phyloP scores from a whole-genome alignment of 106 monocot species.

The Dioscorea alata region DNA sequence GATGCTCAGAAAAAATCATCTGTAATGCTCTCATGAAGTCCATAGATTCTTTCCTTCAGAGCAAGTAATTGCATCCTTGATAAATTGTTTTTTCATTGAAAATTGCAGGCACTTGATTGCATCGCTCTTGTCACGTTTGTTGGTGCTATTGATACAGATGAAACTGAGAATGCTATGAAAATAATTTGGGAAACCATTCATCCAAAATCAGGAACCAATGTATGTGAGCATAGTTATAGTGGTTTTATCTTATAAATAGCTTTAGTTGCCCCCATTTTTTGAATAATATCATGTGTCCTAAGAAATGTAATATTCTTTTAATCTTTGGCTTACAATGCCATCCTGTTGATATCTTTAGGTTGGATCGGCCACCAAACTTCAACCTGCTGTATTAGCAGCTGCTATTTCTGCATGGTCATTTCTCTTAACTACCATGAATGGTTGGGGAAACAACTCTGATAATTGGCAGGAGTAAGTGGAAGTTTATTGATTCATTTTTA shows the following conservation, averaged over 20 bases:
- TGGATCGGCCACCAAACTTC: slow-evolving; percentile 37
- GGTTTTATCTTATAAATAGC: too few species aligned
- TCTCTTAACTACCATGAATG: slow-evolving; percentile 64
- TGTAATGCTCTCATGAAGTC: slow-evolving; percentile 25
- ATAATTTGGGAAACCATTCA: slow-evolving; percentile 84
- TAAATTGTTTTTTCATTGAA: background rate
- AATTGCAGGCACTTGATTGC: slow-evolving; percentile 65
- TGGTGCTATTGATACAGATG: slow-evolving; percentile 70
- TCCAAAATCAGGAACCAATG: slow-evolving; percentile 79
- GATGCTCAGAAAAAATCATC: slow-evolving; percentile 59
- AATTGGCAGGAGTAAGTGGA: slow-evolving; percentile 88
- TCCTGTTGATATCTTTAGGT: slow-evolving; percentile 18
- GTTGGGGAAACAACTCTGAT: slow-evolving; percentile 57
- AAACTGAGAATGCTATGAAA: slow-evolving; percentile 80
- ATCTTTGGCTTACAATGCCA: too few species aligned
- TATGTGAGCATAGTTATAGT: slow-evolving; percentile 15
- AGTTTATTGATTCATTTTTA: background rate
- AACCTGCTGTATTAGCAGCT: slow-evolving; percentile 46
- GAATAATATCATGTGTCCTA: background rate
- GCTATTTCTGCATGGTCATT: slow-evolving; percentile 93
- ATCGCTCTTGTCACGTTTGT: slow-evolving; percentile 75
- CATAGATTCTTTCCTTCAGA: background rate
- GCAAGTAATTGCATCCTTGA: background rate
- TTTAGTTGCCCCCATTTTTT: too few species aligned
- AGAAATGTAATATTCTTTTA: background rate